Evolutionary conservation across 1,284 basidiomycete species (phyloP), one percentile per base, ranked within the genome.

Genomic region (Papiliotrema fonsecae): DNA sequence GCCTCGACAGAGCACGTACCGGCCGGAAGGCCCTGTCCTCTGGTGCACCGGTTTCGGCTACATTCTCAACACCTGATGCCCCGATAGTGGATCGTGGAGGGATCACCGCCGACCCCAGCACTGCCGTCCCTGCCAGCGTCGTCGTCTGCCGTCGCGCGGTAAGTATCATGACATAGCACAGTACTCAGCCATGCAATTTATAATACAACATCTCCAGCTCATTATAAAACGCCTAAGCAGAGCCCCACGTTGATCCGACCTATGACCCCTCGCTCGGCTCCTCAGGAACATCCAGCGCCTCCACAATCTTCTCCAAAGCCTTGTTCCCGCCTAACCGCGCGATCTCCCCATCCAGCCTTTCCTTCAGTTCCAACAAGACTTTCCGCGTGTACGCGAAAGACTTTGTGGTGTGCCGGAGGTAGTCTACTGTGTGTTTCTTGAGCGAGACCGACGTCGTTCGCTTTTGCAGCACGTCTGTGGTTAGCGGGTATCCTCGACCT

Each of bases 381-480:
- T 69, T 55, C 1, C 81, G 73, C 0, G 87, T 88, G 63, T 89
- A 89, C 1, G 80, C 81, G 59, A 90, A 88, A 0, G 86, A 87
- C 50, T 81, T 78, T 0, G 87, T 90, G 25, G 79, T 72, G n/a
- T 79, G 66, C 19, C 77, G 75, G 62, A 96, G 79, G 67, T 92
- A 91, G 10, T 81, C 76, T 48, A 96, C 88, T 0, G 84, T 82
- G 61, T 90, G 85, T 1, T 75, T 73, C 66, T 94, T 96, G 46
- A 89, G 76, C 0, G 86, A 86, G 0, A 83, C 82, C 0, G 87
- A 87, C 0, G 81, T 78, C 0, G 92, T 89, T 11, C 87, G 79
- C 72, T 94, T 91, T 68, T 92, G 87, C 18, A 96, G 79, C 10
- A 93, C 83, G 59, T 92, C 90, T 93, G 50, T 35, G 26, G 45